These are phyloP conservation scores for Cyberlindnera meyerae DNA, from an alignment of 805 yeast species.

Conservation along the genomic window DNA sequence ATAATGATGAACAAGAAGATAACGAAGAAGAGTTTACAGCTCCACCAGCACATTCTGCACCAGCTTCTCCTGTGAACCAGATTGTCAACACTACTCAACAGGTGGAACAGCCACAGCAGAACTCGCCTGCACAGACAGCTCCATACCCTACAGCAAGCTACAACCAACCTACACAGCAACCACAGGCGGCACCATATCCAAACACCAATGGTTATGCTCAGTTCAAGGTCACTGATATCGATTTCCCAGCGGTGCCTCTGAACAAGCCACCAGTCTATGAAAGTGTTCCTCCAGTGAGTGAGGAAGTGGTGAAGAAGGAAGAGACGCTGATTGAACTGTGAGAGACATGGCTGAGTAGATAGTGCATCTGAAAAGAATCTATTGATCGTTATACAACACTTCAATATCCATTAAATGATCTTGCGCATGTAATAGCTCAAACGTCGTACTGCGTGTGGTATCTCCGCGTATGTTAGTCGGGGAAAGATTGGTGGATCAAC, in stretches of 20 bases:
- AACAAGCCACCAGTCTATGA: slow-evolving; percentile 20
- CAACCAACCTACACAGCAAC: no score
- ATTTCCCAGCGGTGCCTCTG: slow-evolving; percentile 39
- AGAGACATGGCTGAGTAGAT: slow-evolving; percentile 16
- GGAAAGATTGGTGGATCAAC: no score
- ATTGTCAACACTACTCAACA: no score
- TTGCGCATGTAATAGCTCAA: no score
- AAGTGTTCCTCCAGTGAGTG: slow-evolving; percentile 1
- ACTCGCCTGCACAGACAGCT: no score
- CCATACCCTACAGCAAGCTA: no score
- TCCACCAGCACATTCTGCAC: slow-evolving; percentile 8
- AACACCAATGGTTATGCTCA: slow-evolving; percentile 8
- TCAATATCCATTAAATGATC: no score
- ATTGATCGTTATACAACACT: no score
- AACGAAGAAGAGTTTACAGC: slow-evolving; percentile 23
- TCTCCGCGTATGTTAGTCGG: no score
- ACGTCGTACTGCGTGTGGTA: no score
- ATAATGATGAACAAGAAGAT: slow-evolving; percentile 17
- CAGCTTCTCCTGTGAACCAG: not conserved
- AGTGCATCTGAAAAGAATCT: no score
- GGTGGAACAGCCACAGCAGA: no score
- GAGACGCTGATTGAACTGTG: slow-evolving; percentile 28
- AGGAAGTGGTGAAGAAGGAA: slow-evolving; percentile 15
- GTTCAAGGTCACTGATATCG: slow-evolving; percentile 29
- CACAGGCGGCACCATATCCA: slow-evolving; percentile 2